phyloP scores from a whole-genome alignment of 805 yeast species.

The Metschnikowia cerradonensis region DNA sequence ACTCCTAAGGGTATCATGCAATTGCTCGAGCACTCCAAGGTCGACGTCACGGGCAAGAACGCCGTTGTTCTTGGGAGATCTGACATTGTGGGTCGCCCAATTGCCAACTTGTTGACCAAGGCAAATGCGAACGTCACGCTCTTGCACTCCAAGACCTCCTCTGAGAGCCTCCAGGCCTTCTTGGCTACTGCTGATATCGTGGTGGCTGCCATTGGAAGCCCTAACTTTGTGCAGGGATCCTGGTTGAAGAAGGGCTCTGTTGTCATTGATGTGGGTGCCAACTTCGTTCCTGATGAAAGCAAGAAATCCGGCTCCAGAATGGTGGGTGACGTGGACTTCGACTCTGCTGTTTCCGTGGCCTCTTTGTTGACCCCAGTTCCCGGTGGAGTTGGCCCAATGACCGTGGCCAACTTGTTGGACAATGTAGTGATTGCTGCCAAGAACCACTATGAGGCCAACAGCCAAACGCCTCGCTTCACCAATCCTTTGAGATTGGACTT shows the following conservation, averaged over 20 bases:
- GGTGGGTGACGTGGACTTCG: constrained; percentile 77
- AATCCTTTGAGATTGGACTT: constrained; percentile 56
- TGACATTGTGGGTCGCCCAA: constrained; percentile 82
- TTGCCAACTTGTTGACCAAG: constrained; percentile 64
- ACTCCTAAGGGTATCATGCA: constrained; percentile 80
- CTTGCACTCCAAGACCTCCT: constrained; percentile 63
- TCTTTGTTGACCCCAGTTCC: constrained; percentile 81
- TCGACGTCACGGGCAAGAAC: constrained; percentile 56
- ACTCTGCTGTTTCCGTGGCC: constrained; percentile 50
- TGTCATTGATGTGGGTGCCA: constrained; percentile 81
- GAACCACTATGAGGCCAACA: constrained; percentile 39
- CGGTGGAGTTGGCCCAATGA: constrained; percentile 92
- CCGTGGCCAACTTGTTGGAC: constrained; percentile 75
- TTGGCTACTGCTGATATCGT: constrained; percentile 69
- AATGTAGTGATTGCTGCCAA: constrained; percentile 71
- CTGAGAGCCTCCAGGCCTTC: constrained; percentile 43
- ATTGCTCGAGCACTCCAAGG: constrained; percentile 54
- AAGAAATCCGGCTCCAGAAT: constrained; percentile 66
- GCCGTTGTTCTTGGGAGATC: constrained; percentile 87
- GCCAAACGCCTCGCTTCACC: constrained; percentile 41
- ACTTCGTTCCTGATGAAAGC: constrained; percentile 61
- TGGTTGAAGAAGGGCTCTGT: constrained; percentile 68
- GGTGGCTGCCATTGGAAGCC: constrained; percentile 71
- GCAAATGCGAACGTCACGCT: constrained; percentile 74
- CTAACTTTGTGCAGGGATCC: constrained; percentile 67